Percentiles rank a stretch among this genome's conserved stretches.
These are phyloP conservation scores for Caryopteris hybrid DNA, from an alignment of 305 asterid genomes.

Conservation along the genomic window DNA sequence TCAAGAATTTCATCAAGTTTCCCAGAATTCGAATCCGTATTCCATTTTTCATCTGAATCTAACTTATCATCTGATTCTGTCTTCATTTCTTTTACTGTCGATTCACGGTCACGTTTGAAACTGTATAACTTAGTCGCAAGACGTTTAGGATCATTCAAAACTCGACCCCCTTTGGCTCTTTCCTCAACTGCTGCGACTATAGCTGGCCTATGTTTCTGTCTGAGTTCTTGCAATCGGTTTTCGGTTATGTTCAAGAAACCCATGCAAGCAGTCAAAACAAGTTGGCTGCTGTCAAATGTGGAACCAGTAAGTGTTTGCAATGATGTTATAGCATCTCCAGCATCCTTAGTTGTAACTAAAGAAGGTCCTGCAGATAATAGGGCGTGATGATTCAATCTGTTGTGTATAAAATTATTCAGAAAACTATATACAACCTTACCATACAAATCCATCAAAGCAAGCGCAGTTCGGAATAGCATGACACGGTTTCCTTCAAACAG, in stretches of 20 bases:
- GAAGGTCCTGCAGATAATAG: slow-evolving; percentile 64
- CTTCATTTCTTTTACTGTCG: slow-evolving; percentile 40
- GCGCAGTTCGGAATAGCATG: slow-evolving; percentile 87
- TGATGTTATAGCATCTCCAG: slow-evolving; percentile 81
- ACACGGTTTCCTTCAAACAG: slow-evolving; percentile 89
- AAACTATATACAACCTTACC: slow-evolving; percentile 35
- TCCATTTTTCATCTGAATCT: slow-evolving; percentile 22
- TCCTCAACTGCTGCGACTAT: slow-evolving; percentile 56
- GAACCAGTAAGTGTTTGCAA: slow-evolving; percentile 75
- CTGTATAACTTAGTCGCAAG: slow-evolving; percentile 81
- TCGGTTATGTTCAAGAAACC: slow-evolving; percentile 70
- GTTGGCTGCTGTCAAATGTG: slow-evolving; percentile 94
- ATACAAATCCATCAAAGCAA: slow-evolving; percentile 84
- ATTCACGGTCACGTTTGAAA: slow-evolving; percentile 65
- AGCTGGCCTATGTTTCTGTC: slow-evolving; percentile 76
- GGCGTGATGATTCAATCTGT: slow-evolving; percentile 13
- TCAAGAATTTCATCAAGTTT: slow-evolving; percentile 50
- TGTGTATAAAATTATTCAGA: slow-evolving; percentile 4
- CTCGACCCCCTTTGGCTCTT: slow-evolving; percentile 50
- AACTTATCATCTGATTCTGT: slow-evolving; percentile 36
- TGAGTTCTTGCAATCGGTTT: slow-evolving; percentile 54
- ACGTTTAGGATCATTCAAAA: slow-evolving; percentile 62
- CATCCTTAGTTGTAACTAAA: slow-evolving; percentile 74
- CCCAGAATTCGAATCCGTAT: slow-evolving; percentile 39
- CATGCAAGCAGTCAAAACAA: slow-evolving; percentile 90